phyloP scores from a whole-genome alignment of 2,329 filamentous ascomycete species.

The Penicillium sclerotiorum region DNA sequence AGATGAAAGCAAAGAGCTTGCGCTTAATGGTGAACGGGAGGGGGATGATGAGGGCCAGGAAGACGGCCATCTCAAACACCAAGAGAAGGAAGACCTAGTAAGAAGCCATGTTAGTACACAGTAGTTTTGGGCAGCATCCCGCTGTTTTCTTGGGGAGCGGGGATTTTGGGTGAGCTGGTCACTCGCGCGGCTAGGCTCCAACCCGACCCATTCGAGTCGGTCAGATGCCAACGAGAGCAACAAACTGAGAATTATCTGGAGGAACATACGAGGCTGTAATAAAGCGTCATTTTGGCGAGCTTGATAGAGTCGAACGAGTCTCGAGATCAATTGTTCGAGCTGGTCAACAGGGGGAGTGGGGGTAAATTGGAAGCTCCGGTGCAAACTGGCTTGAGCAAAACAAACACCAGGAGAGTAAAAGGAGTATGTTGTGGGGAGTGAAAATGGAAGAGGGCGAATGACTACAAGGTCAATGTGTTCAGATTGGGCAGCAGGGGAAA shows the following conservation, averaged over 20 bases:
- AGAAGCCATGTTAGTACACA: slow-evolving; percentile 10
- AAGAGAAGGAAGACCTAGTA: slow-evolving; percentile 52
- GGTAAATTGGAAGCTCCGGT: slow-evolving; percentile 13
- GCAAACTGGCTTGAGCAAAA: slow-evolving; percentile 20
- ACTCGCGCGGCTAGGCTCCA: slow-evolving; percentile 27
- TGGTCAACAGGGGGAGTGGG: slow-evolving; percentile 26
- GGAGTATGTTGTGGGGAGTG: neutral
- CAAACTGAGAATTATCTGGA: neutral
- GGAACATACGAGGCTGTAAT: slow-evolving; percentile 65
- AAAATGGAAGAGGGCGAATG: neutral
- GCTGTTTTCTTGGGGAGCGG: neutral
- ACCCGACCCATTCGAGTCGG: slow-evolving; percentile 7
- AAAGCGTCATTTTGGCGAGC: slow-evolving; percentile 64
- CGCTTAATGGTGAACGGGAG: slow-evolving; percentile 85
- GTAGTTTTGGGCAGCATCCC: neutral
- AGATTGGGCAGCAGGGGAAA: slow-evolving; percentile 37
- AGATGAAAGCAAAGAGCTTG: slow-evolving; percentile 94
- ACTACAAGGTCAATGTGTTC: slow-evolving; percentile 11
- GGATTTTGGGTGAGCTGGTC: slow-evolving; percentile 7
- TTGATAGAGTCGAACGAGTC: slow-evolving; percentile 1
- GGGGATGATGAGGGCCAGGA: slow-evolving; percentile 64
- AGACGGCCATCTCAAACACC: slow-evolving; percentile 54
- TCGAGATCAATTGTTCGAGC: slow-evolving; percentile 10
- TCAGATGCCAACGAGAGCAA: neutral
- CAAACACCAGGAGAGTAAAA: slow-evolving; percentile 14